Conservation (phyloP, 257 asterid genomes). For the Orobanche coerulescens region DNA sequence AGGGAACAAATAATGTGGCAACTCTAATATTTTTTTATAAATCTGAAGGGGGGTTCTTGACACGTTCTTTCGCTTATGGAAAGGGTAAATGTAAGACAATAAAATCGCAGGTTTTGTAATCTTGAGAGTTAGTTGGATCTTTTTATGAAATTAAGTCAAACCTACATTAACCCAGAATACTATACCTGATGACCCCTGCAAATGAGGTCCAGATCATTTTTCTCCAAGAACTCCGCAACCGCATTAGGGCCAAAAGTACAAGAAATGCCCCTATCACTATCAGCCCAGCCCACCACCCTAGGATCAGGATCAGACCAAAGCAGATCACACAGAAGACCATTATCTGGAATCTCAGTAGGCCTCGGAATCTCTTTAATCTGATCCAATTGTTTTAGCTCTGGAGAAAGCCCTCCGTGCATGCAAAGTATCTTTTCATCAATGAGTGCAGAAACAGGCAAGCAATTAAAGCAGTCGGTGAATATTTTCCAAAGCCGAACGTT, state of each 20-base stretch:
- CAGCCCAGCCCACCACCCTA: slow-evolving; percentile 56
- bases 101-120: too few relatives aligned
- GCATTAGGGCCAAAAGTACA: slow-evolving; percentile 68
- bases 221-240: slow-evolving; percentile 58
- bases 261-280: slow-evolving; percentile 75
- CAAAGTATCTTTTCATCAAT: slow-evolving; percentile 71
- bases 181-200: slow-evolving; percentile 87
- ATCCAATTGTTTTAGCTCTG: slow-evolving; percentile 46
- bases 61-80: too few relatives aligned
- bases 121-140: too few relatives aligned
- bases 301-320: slow-evolving; percentile 84
- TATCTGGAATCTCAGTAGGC: slow-evolving; percentile 70
- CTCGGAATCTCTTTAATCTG: slow-evolving; percentile 51
- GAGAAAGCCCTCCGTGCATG: slow-evolving; percentile 87
- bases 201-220: slow-evolving; percentile 61
- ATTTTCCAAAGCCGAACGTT: slow-evolving; percentile 80
- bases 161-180: too few relatives aligned
- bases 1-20: too few relatives aligned
- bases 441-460: slow-evolving; percentile 71
- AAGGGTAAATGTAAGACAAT: too few relatives aligned
- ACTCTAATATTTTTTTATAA: too few relatives aligned
- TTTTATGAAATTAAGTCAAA: too few relatives aligned
- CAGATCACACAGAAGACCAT: slow-evolving; percentile 68
- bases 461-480: slow-evolving; percentile 74
- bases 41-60: too few relatives aligned